Evolutionary conservation across 108 stramenopile species (phyloP), one percentile per base, ranked within the genome.

Genomic region (Skeletonema marinoi): DNA sequence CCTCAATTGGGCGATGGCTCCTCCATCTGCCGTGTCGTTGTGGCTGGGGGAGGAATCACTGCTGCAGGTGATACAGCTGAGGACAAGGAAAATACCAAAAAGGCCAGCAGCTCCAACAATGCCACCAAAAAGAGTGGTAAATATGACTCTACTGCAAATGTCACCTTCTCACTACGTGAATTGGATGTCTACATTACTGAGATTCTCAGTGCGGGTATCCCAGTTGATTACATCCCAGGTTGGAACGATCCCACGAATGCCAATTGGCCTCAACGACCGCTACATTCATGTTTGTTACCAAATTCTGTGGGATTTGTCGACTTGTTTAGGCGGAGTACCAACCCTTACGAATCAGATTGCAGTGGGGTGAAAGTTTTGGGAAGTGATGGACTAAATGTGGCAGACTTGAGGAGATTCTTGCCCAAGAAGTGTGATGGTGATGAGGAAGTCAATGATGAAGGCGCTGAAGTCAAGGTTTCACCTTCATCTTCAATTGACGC

Each of bases 221-320:
- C 92, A 1, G 75, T 93, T 14, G 95, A 96, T 72, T 79, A 92
- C 51, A 69, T 96, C 60, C 95, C 95, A 0, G 90, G 91, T 14
- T 70, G 76, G 70, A 68, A 87, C 60, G 95, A 96, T 85, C 95
- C 95, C 12, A 93, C 92, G 68, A 92, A 89, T 68, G 90, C 89
- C 77, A 93, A 91, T 70, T 92, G 92, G 92, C 95, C 95, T 29
- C 95, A 96, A 69, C 80, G 89, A 32, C 91, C 92, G 2, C 61
- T 96, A 14, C 95, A 96, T 81, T 80, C 84, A 8, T 86, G 86
- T 70, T 62, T 96, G 35, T 61, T 96, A 66, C 92, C 85, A n/a
- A 54, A 81, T 4, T 71, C 82, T 21, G 60, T 63, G 44, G 44
- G 68, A 64, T 82, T 85, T 75, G 79, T 68, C 31, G 70, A 75